Percentiles rank a stretch among this genome's conserved stretches.
These are phyloP conservation scores for Puccinia triticina DNA, from an alignment of 1,284 basidiomycete species.

Conservation along the genomic window DNA sequence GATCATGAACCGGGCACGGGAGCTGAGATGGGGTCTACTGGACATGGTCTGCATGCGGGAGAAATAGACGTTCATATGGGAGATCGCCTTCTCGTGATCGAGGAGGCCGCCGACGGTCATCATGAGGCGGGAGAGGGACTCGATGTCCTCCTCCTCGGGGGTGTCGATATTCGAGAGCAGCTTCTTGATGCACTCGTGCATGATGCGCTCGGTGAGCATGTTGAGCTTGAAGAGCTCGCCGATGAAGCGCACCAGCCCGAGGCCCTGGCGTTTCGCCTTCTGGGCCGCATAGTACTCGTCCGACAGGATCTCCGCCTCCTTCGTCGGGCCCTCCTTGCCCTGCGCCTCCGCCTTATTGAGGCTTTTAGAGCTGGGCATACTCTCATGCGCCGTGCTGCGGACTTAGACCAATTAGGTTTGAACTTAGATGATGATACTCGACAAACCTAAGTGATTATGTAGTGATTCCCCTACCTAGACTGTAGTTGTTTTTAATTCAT, in stretches of 20 bases:
- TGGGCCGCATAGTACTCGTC: constrained; percentile 96
- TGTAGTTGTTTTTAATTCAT: too few species aligned
- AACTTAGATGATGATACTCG: too few species aligned
- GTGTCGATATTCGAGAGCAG: constrained; percentile 86
- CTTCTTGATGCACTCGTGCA: constrained; percentile 95
- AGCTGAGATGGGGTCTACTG: constrained; percentile 64
- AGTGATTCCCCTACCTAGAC: too few species aligned
- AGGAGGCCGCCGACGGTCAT: constrained; percentile 82
- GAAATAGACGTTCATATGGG: constrained; percentile 91
- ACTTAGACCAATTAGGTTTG: too few species aligned
- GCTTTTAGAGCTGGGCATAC: too few species aligned
- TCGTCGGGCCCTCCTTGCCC: constrained; percentile 57
- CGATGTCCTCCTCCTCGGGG: constrained; percentile 96
- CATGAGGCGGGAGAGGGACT: constrained; percentile 89
- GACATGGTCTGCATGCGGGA: constrained; percentile 79
- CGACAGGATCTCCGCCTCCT: constrained; percentile 68
- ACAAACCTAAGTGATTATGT: too few species aligned
- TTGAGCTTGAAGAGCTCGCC: constrained; percentile 96
- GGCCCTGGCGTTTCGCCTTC: constrained; percentile 94
- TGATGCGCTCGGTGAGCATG: constrained; percentile 91
- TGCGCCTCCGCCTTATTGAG: constrained; percentile 65
- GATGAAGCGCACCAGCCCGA: constrained; percentile 96
- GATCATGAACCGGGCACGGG: constrained; percentile 44
- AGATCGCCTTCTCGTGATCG: constrained; percentile 73
- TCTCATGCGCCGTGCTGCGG: too few species aligned